Evolutionary conservation across 2,329 filamentous ascomycete species (phyloP), one percentile per base, ranked within the genome.

Genomic region (Biscogniauxia mediterranea): DNA sequence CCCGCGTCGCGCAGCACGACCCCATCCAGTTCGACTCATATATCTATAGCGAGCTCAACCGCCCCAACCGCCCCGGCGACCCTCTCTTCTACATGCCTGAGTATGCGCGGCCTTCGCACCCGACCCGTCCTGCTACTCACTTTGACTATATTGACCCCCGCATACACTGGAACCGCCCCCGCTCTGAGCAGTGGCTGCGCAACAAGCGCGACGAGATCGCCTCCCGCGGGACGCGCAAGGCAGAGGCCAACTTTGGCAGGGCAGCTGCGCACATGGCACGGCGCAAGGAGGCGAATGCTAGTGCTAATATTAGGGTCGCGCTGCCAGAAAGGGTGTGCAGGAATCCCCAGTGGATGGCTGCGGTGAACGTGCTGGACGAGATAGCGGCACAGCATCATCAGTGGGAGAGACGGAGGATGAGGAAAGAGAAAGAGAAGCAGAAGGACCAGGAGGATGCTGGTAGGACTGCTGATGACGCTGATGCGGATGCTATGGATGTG

Each of bases 121-220:
- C 65, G 11, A 65, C 61, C n/a, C 68, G 61, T 1, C 62, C 62
- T 26, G 70, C 74, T 26, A 75, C 75, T 23, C 63, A 77, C 5
- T 86, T 78, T 64, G 72, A 77, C 0, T 73, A 78, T 54, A 75
- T 85, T 2, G 81, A 88, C 68, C 85, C 84, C 0, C 78, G 79
- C 1, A 76, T 81, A 1, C 80, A 84, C 56, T 81, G 78, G 72
- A 76, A 76, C 1, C 76, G 79, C 52, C 73, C 73, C 1, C 76
- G 77, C 52, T 77, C 80, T 0, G 67, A 77, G 3, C 71, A 74
- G 19, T 86, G 83, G 83, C 73, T 79, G 55, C 69, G 67, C 15
- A 69, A 72, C 17, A 87, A 86, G 62, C 74, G 78, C 38, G 67
- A 70, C 1, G 84, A 87, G 60, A 85, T 87, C 28, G 67, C 73